Base-by-base conservation (phyloP, 1,284 basidiomycete species). In the Ustilago curta region DNA sequence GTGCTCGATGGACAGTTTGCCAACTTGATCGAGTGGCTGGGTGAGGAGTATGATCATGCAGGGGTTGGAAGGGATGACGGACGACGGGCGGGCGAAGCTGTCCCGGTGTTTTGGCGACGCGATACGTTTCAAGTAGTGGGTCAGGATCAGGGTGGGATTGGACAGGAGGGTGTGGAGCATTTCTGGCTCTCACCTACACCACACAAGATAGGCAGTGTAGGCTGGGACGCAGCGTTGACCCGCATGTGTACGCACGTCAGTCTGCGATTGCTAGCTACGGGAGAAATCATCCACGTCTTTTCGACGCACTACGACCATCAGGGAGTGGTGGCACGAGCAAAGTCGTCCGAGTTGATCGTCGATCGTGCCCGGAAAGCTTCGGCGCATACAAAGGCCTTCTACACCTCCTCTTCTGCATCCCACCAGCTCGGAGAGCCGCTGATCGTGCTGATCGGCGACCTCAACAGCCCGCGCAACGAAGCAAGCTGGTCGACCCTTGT, bases 161-260 rank as follows among this genome's bases (percentile, higher is more conserved):
- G 78, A 0, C n/a, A 35, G 25, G 48, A 57, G 2, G 78, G 78
- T 12, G 70, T 78, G 3, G 67, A 73, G 54, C 78, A 80, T 37
- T 80, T 80, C 47, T 80, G 78, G 78, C 66, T 80, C 8, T 61
- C 55, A 8, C 53, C 59, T 19, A 80, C 73, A 14, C 76, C 76
- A 3, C 32, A 59, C 6, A 11, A 35, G 2, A 50, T 65, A 1
- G 78, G 67, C 4, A 76, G 70, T 43, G 70, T 78, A 6, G 78
- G 78, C 0, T 80, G 78, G 78, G 78, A 80, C 59, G 76, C 78
- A 12, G 76, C 59, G 1, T 37, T 76, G 35, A 80, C 78, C 1
- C 14, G 78, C 2, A 80, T 80, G 78, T 80, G 78, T 32, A 80
- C 76, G 16, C 78, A 80, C 32, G 70, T 80, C 40, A 70, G 70